phyloP scores from a whole-genome alignment of 805 yeast species.

The Metschnikowia matae region DNA sequence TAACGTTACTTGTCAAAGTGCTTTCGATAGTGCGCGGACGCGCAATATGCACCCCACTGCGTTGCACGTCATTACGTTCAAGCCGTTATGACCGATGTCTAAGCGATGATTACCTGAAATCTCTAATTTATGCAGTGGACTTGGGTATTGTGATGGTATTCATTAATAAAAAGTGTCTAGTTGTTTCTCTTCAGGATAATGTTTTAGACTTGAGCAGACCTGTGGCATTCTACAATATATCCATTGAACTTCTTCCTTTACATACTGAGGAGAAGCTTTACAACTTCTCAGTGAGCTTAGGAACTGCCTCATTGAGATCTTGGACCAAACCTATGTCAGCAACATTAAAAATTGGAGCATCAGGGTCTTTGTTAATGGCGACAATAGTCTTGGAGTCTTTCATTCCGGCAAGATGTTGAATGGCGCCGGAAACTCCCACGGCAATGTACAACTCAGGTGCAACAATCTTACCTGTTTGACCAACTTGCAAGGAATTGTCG shows the following conservation, averaged over 20 bases:
- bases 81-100: background rate
- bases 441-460: slow-evolving; percentile 95
- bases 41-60: slow-evolving; percentile 4
- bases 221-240: background rate
- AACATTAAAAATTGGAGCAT: slow-evolving; percentile 86
- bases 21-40: slow-evolving; percentile 1
- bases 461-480: slow-evolving; percentile 96
- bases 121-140: background rate
- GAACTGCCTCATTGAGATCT: slow-evolving; percentile 79
- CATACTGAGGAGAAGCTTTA: slow-evolving; percentile 17
- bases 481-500: slow-evolving; percentile 94
- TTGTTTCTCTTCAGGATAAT: background rate
- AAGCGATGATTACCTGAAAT: background rate
- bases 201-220: background rate
- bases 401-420: slow-evolving; percentile 98
- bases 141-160: too few species aligned
- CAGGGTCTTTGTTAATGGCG: slow-evolving; percentile 91
- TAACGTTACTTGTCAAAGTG: background rate
- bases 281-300: slow-evolving; percentile 82
- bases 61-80: background rate
- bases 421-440: slow-evolving; percentile 94
- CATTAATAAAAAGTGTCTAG: background rate
- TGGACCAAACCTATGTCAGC: slow-evolving; percentile 91
- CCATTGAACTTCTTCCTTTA: background rate
- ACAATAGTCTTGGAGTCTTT: slow-evolving; percentile 91